Conservation (phyloP, 192 early-diverging fungal species). For the Coemansia guatemalensis region DNA sequence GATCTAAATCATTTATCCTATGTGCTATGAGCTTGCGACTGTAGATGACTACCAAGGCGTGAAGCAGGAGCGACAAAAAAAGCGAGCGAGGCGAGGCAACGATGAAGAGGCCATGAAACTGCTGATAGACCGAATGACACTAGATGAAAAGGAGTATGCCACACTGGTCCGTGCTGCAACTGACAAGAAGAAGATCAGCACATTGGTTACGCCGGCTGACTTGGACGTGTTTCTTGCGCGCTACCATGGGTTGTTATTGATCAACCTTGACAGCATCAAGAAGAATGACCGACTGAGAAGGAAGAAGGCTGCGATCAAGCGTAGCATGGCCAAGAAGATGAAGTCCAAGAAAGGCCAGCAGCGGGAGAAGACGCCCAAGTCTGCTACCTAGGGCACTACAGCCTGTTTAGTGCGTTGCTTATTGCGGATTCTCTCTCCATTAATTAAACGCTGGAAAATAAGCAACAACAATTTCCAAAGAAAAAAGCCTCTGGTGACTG, state of each 20-base stretch:
- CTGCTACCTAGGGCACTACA: not conserved
- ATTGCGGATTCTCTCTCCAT: not conserved
- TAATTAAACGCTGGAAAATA: constrained; percentile 4
- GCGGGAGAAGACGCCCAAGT: not conserved
- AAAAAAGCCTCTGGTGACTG: not conserved
- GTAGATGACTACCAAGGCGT: constrained; percentile 40
- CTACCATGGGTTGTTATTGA: constrained; percentile 42
- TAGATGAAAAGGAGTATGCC: constrained; percentile 41
- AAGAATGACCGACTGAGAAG: constrained; percentile 41
- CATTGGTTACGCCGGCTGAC: constrained; percentile 36
- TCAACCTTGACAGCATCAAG: constrained; percentile 36
- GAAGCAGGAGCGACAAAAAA: constrained; percentile 38
- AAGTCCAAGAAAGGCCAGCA: constrained; percentile 12
- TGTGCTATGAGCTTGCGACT: not conserved
- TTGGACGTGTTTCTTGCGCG: constrained; percentile 43
- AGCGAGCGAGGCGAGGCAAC: constrained; percentile 13
- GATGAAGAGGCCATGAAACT: constrained; percentile 37
- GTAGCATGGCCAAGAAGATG: constrained; percentile 16
- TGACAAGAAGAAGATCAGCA: constrained; percentile 44
- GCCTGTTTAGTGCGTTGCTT: not conserved
- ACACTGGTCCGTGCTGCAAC: constrained; percentile 41
- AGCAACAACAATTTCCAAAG: not conserved
- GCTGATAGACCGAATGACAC: constrained; percentile 32
- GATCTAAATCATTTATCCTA: not conserved
- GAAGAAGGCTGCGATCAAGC: constrained; percentile 37